A percentile compares a stretch with the other conserved stretches of the same genome.
These are phyloP conservation scores for Spergularia azorica DNA, from an alignment of 179 eudicot genomes.

Conservation along the genomic window DNA sequence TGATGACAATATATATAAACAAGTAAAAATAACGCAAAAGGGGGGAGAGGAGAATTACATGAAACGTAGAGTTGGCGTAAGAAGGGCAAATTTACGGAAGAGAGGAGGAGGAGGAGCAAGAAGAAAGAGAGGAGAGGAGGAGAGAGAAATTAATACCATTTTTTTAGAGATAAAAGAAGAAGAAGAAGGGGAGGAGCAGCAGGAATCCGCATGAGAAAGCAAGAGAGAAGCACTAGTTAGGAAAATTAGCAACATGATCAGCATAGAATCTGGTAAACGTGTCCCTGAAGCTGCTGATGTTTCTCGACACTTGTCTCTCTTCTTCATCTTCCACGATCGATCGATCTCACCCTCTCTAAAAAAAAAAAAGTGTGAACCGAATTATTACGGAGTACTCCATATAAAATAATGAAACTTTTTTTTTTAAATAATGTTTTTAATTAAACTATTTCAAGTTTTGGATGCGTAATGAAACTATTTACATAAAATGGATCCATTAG, in stretches of 20 bases:
- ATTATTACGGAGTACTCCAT: no score
- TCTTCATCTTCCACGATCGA: constrained; percentile 6
- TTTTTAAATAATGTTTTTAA: no score
- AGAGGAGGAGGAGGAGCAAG: not conserved
- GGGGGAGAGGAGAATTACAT: constrained; percentile 2
- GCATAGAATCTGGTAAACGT: not conserved
- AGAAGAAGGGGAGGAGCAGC: not conserved
- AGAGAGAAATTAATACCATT: constrained; percentile 27
- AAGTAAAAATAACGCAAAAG: not conserved
- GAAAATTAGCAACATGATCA: not conserved
- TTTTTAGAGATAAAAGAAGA: not conserved
- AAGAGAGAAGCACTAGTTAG: not conserved
- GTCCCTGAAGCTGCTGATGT: not conserved
- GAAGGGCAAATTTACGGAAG: constrained; percentile 14
- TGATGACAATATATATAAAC: no score
- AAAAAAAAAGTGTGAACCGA: no score
- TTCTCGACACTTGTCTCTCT: constrained; percentile 1
- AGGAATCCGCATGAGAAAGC: constrained; percentile 16
- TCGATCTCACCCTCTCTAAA: not conserved
- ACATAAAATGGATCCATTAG: no score
- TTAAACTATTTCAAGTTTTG: no score
- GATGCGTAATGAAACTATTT: no score
- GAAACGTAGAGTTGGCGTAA: not conserved
- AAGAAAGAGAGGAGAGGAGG: constrained; percentile 15
- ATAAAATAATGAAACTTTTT: no score